phyloP scores from a whole-genome alignment of 495 filamentous ascomycete species.

The Penicillium psychrofluorescens region DNA sequence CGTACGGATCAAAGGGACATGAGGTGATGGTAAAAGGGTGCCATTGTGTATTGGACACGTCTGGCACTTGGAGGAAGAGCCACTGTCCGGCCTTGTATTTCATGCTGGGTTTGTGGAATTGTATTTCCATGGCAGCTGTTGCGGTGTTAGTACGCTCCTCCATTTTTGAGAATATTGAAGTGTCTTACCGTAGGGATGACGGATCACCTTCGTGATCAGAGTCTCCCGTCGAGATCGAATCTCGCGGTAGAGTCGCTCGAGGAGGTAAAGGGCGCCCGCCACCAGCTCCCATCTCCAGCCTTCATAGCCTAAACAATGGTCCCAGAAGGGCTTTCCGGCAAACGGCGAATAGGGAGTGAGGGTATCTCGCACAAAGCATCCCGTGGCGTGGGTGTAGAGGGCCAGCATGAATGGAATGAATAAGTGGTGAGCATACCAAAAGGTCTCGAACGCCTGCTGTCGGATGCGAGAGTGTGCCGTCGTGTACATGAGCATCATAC shows the following conservation, averaged over 20 bases:
- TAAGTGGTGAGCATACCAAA: slow-evolving; percentile 98
- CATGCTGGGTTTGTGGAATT: slow-evolving; percentile 93
- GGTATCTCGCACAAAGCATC: slow-evolving; percentile 88
- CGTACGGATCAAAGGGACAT: slow-evolving; percentile 89
- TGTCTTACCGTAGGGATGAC: slow-evolving; percentile 85
- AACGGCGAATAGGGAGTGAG: slow-evolving; percentile 71
- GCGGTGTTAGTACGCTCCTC: background rate
- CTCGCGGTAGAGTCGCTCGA: slow-evolving; percentile 88
- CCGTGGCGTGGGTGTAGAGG: slow-evolving; percentile 91
- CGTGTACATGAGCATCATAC: slow-evolving; percentile 98
- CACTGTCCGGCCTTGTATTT: slow-evolving; percentile 98
- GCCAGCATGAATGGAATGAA: slow-evolving; percentile 93
- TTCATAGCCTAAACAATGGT: slow-evolving; percentile 90
- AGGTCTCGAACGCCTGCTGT: slow-evolving; percentile 95
- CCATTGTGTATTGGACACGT: slow-evolving; percentile 86
- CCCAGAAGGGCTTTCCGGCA: slow-evolving; percentile 73
- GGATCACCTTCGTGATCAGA: slow-evolving; percentile 86
- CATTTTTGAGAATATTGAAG: background rate
- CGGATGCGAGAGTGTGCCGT: slow-evolving; percentile 89
- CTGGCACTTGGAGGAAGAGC: slow-evolving; percentile 90
- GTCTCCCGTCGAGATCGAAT: slow-evolving; percentile 74
- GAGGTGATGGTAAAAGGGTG: slow-evolving; percentile 99
- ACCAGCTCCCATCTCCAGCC: slow-evolving; percentile 97
- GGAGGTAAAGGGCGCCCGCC: slow-evolving; percentile 77
- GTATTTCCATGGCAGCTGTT: slow-evolving; percentile 91